Conservation (phyloP, 2,329 filamentous ascomycete genomes). For the Trichoderma koningiopsis region DNA sequence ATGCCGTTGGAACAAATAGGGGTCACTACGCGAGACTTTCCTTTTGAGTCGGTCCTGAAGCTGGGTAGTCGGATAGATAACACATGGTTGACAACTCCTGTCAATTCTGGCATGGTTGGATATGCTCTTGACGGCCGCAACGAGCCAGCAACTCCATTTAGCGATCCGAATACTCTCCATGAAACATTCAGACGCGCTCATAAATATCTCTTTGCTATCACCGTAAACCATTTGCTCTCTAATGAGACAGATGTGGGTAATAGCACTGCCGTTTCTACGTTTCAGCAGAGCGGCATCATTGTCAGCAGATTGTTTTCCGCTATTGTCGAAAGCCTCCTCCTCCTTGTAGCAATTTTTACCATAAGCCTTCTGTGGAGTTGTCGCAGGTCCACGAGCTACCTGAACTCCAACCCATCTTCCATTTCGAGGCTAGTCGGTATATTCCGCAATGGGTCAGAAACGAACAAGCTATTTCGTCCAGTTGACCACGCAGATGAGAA, state of each 20-base stretch:
- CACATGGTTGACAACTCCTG: slow-evolving; percentile 22
- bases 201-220: slow-evolving; percentile 37
- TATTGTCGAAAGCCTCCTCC: slow-evolving; percentile 36
- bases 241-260: slow-evolving; percentile 27
- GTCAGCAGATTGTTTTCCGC: slow-evolving; percentile 40
- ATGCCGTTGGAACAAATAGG: not conserved
- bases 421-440: slow-evolving; percentile 26
- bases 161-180: slow-evolving; percentile 6
- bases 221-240: slow-evolving; percentile 27
- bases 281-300: slow-evolving; percentile 34
- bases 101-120: slow-evolving; percentile 38
- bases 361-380: slow-evolving; percentile 29
- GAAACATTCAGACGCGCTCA: slow-evolving; percentile 34
- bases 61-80: slow-evolving; percentile 30
- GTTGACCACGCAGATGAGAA: slow-evolving; percentile 30
- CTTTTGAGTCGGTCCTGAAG: slow-evolving; percentile 33
- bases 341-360: slow-evolving; percentile 30
- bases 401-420: slow-evolving; percentile 35
- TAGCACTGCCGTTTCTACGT: slow-evolving; percentile 25
- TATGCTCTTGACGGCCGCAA: slow-evolving; percentile 36
- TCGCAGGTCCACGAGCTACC: slow-evolving; percentile 1
- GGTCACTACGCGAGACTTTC: slow-evolving; percentile 31
- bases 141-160: slow-evolving; percentile 9
- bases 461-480: slow-evolving; percentile 4
- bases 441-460: slow-evolving; percentile 25